These are phyloP conservation scores for Penicillium cosmopolitanum DNA, from an alignment of 495 filamentous ascomycete genomes.

Conservation along the genomic window DNA sequence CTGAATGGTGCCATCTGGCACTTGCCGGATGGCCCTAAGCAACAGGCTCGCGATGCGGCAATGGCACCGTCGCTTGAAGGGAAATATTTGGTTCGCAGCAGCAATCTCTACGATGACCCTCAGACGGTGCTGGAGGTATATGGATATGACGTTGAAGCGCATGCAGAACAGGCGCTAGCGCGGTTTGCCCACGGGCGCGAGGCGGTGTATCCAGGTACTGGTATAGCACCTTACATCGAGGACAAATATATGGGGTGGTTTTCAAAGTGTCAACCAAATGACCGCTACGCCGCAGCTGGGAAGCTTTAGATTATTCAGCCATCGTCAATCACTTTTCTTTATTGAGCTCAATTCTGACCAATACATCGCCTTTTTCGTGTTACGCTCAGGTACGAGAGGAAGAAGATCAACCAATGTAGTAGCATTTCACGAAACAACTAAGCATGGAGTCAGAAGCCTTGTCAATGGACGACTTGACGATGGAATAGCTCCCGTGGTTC, in stretches of 20 bases:
- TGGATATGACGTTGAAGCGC: constrained; percentile 29
- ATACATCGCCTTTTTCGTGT: constrained; percentile 1
- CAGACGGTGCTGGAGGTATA: constrained; percentile 35
- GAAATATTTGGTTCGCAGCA: constrained; percentile 29
- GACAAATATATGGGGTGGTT: constrained; percentile 2
- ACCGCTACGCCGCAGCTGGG: background rate
- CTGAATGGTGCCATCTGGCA: constrained; percentile 42
- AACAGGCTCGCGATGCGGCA: constrained; percentile 37
- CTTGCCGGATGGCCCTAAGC: constrained; percentile 42
- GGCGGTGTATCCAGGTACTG: constrained; percentile 1
- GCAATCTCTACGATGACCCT: constrained; percentile 48
- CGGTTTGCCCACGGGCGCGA: background rate
- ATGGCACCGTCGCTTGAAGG: constrained; percentile 35
- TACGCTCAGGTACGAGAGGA: constrained; percentile 1
- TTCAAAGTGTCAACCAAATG: constrained; percentile 1
- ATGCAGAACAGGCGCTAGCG: constrained; percentile 11
- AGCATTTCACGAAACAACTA: constrained; percentile 1
- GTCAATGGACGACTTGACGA: constrained; percentile 1
- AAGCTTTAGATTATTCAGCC: constrained; percentile 2
- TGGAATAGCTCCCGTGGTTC: constrained; percentile 1
- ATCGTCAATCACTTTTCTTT: background rate
- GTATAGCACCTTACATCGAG: constrained; percentile 1
- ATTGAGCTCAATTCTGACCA: background rate
- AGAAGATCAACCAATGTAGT: background rate
- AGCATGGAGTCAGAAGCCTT: constrained; percentile 1